Conservation (phyloP, 306 rosid genomes). For the Lathyrus aphaca region DNA sequence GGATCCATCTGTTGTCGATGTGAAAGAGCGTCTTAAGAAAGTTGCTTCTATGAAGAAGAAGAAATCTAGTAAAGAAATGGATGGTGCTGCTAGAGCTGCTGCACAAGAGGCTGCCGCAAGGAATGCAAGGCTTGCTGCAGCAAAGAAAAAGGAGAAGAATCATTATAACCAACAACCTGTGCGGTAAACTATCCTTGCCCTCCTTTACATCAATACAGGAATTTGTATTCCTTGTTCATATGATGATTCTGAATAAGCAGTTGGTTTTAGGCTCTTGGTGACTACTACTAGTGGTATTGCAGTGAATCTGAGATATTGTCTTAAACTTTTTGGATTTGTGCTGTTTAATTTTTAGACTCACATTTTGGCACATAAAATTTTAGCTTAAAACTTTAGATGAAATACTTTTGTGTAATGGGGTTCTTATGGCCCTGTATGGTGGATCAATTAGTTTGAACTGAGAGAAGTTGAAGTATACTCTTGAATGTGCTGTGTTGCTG, state of each 20-base stretch:
- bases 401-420: conserved; percentile 47
- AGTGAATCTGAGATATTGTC: conserved; percentile 56
- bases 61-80: conserved; percentile 87
- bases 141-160: conserved; percentile 92
- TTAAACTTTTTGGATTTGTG: conserved; percentile 35
- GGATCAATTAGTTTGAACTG: conserved; percentile 27
- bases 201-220: conserved; percentile 52
- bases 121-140: conserved; percentile 81
- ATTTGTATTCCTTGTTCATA: conserved; percentile 73
- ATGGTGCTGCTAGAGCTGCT: conserved; percentile 82
- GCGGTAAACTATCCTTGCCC: conserved; percentile 54
- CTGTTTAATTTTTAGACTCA: conserved; percentile 52
- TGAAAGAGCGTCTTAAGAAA: conserved; percentile 88
- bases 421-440: conserved; percentile 29
- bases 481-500: conserved; percentile 29
- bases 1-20: conserved; percentile 67
- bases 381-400: conserved; percentile 42
- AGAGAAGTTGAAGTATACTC: conserved; percentile 38
- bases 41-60: conserved; percentile 75
- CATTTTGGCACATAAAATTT: conserved; percentile 46
- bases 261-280: conserved; percentile 51
- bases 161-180: conserved; percentile 95
- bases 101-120: conserved; percentile 91
- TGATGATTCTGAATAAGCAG: conserved; percentile 60
- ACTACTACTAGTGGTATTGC: conserved; percentile 47